Percentiles rank a stretch among this genome's conserved stretches.
Evolutionary conservation across 495 filamentous ascomycete genomes (phyloP).

Genomic region (Tuber borchii): DNA sequence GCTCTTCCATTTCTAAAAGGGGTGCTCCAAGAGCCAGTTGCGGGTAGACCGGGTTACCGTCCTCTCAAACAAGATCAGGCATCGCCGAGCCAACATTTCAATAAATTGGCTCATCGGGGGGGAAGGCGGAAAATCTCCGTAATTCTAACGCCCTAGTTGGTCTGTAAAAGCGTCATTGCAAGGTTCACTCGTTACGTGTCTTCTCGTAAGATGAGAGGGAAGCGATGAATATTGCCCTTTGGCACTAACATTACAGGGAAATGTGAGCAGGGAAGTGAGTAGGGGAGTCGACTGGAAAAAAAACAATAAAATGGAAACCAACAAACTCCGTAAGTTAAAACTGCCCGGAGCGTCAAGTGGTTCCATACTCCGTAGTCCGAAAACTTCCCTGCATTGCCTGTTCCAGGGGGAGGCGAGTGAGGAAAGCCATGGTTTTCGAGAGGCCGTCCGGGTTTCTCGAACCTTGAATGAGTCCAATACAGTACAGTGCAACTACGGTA

Average conservation of each 20-base stretch:
- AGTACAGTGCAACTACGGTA: background rate
- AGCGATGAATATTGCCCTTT: conserved; percentile 1
- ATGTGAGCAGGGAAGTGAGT: background rate
- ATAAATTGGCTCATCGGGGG: conserved; percentile 29
- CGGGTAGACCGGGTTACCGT: background rate
- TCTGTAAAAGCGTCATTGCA: background rate
- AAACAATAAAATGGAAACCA: background rate
- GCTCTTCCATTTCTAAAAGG: background rate
- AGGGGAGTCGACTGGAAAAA: background rate
- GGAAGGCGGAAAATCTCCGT: background rate
- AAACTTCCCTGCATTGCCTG: background rate
- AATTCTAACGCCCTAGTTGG: background rate
- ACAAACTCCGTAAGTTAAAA: background rate
- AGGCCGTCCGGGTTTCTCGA: background rate
- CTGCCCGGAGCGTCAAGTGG: background rate
- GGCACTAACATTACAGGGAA: background rate
- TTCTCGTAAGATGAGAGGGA: background rate
- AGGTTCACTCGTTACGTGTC: background rate
- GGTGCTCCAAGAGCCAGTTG: conserved; percentile 18
- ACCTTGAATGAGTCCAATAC: background rate
- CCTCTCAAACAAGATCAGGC: background rate
- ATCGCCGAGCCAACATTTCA: conserved; percentile 19
- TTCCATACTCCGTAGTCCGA: background rate
- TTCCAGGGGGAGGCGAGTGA: background rate
- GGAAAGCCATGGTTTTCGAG: background rate